These are phyloP conservation scores for Capsicum pubescens DNA, from an alignment of 257 asterid species.

Conservation along the genomic window DNA sequence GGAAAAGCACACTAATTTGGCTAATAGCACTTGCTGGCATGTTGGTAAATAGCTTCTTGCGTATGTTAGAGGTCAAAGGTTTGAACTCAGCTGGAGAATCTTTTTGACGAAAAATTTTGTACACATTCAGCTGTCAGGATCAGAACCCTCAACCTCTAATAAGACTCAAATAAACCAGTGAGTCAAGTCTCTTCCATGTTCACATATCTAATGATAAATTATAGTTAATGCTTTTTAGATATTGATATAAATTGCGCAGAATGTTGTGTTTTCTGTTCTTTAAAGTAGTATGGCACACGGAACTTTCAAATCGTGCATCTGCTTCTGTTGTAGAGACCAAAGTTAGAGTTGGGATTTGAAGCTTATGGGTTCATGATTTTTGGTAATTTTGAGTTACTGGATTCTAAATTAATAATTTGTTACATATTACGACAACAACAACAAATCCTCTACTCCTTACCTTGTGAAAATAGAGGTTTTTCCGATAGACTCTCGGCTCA, in stretches of 20 bases:
- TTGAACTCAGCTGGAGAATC: not conserved
- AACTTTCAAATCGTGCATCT: not conserved
- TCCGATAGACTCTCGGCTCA: too few relatives aligned
- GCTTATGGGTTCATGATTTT: not conserved
- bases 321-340: not conserved
- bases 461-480: too few relatives aligned
- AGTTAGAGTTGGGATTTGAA: not conserved
- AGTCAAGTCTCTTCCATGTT: constrained; percentile 2
- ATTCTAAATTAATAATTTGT: not conserved
- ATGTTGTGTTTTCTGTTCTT: not conserved
- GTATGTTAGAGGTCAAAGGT: not conserved
- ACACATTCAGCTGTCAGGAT: not conserved
- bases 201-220: not conserved
- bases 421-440: too few relatives aligned
- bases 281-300: not conserved
- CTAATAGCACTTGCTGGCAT: not conserved
- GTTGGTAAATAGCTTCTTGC: not conserved
- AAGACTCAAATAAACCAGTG: not conserved
- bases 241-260: not conserved
- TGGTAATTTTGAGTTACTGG: not conserved
- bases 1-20: not conserved
- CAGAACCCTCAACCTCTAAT: not conserved
- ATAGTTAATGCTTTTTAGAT: not conserved
- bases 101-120: not conserved
- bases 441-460: too few relatives aligned